These are phyloP conservation scores for Pythium volutum DNA, from an alignment of 352 stramenopile species.

Conservation along the genomic window DNA sequence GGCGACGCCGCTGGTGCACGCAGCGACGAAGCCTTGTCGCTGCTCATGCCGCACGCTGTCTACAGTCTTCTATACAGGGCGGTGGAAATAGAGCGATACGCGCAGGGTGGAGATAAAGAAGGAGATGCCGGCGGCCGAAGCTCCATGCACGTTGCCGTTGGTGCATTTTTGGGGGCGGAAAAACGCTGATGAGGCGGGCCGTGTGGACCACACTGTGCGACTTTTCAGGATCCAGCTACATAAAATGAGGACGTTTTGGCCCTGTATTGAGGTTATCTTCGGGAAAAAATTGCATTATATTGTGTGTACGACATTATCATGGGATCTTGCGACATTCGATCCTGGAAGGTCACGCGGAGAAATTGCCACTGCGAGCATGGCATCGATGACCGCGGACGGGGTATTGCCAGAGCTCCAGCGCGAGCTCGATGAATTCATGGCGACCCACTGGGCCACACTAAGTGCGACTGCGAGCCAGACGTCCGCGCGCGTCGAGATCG, in stretches of 20 bases:
- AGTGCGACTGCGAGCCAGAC: conserved; percentile 9
- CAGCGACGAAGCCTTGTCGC: conserved; percentile 25
- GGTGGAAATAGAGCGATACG: neutral
- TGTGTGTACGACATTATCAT: conserved; percentile 7
- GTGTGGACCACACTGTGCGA: conserved; percentile 13
- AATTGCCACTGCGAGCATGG: conserved; percentile 5
- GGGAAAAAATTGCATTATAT: neutral
- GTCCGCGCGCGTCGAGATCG: conserved; percentile 4
- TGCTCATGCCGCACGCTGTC: neutral
- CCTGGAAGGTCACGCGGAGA: conserved; percentile 18
- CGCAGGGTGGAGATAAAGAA: neutral
- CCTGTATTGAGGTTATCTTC: neutral
- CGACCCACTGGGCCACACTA: conserved; percentile 28
- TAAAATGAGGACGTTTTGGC: neutral
- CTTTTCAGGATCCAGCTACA: conserved; percentile 17
- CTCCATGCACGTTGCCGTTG: conserved; percentile 20
- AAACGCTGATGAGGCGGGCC: neutral
- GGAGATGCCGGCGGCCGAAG: neutral
- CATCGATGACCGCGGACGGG: conserved; percentile 16
- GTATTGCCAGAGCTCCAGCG: conserved; percentile 46
- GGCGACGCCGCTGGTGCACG: conserved; percentile 25
- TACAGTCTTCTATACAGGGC: neutral
- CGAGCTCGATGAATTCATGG: conserved; percentile 58
- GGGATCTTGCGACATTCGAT: conserved; percentile 11
- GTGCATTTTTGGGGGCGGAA: neutral